phyloP scores from a whole-genome alignment of 805 yeast species.

The Cyberlindnera subsufficiens region DNA sequence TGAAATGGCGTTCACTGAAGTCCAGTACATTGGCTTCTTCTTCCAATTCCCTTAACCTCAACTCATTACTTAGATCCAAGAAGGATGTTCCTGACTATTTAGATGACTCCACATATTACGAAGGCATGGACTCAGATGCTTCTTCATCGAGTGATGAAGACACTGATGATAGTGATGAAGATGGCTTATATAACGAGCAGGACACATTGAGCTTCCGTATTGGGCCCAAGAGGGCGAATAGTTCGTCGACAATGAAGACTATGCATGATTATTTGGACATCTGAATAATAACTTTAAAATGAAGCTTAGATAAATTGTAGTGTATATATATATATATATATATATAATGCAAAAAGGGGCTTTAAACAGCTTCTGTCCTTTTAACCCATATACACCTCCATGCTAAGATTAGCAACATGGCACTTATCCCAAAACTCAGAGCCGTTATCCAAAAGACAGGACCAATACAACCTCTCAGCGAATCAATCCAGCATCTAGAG shows the following conservation, averaged over 20 bases:
- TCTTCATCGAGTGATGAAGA: slow-evolving; percentile 3
- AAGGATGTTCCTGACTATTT: slow-evolving; percentile 19
- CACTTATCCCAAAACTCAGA: slow-evolving; percentile 9
- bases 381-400: slow-evolving; percentile 19
- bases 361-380: background rate
- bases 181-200: slow-evolving; percentile 19
- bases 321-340: too few relatives aligned
- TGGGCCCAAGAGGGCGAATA: slow-evolving; percentile 17
- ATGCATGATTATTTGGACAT: slow-evolving; percentile 21
- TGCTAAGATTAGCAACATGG: slow-evolving; percentile 10
- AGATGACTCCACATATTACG: slow-evolving; percentile 22
- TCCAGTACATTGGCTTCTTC: slow-evolving; percentile 12
- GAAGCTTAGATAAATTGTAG: too few relatives aligned
- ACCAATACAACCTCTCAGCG: slow-evolving; percentile 10
- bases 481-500: slow-evolving; percentile 17
- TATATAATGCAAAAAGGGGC: too few relatives aligned
- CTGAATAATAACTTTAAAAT: slow-evolving; percentile 1
- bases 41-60: slow-evolving; percentile 17
- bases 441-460: slow-evolving; percentile 16
- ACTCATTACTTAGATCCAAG: slow-evolving; percentile 17
- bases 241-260: slow-evolving; percentile 15
- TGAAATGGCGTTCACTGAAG: background rate
- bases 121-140: slow-evolving; percentile 19
- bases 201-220: slow-evolving; percentile 19
- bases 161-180: slow-evolving; percentile 13